Evolutionary conservation across 164 flowering plant species (phyloP), one percentile per base, ranked within the genome.

Genomic region (Chloranthus sessilifolius): DNA sequence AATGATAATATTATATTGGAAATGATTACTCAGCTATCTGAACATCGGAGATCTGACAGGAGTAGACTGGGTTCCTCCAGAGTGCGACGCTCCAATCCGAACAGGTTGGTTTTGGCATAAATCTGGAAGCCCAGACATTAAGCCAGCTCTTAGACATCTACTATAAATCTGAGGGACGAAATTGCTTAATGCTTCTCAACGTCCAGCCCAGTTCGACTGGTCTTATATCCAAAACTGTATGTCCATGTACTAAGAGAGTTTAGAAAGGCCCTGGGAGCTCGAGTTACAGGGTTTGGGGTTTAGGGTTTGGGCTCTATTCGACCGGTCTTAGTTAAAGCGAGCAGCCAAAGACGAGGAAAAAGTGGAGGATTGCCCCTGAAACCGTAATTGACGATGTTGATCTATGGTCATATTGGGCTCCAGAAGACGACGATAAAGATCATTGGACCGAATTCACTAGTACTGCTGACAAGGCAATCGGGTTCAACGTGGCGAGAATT

Each of bases 51-150:
- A 88, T 56, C 68, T 83, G 0, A 69, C 35, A 60, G 96, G 96
- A 51, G 78, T 72, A 0, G 77, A 85, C 52, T 88, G 90, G 90
- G 5, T 82, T 23, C 95, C 96, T 0, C 52, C 91, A 1, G 95
- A 88, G 41, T 88, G 96, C 30, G 96, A 88, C 23, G 87, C 82
- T 17, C 85, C 91, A 3, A 77, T 88, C 40, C 43, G 95, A 43
- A 15, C 28, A 0, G 95, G 95, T 11, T 88, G 96, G 95, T 88
- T 88, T 71, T 88, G 95, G 95, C 96, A 88, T 45, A 75, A 68
- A 62, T 65, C 80, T 5, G 49, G 85, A 44, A 25, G 58, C 12
- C 92, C 95, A 2, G 85, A 85, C 61, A 24, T 71, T 85, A n/a
- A 76, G 62, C 31, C 6, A 73, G 37, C 69, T 88, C 3, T 82